Base-by-base conservation (phyloP, 2,329 filamentous ascomycete genomes). In the Botrytis paeoniae region DNA sequence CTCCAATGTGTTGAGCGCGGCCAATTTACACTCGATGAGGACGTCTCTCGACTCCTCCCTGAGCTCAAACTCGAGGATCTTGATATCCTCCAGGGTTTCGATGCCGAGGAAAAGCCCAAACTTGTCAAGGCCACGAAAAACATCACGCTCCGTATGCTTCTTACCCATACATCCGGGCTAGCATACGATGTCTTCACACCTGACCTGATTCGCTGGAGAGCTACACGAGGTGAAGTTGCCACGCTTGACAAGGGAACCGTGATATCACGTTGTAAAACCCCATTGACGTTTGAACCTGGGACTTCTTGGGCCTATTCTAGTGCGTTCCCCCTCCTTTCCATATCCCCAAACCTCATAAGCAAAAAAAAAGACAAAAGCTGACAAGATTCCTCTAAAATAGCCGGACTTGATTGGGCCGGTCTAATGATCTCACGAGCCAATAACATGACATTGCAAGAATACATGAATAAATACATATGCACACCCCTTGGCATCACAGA, bases 241-340 rank as follows among this genome's bases (percentile, higher is more conserved):
- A 65, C 35, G 25, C 54, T 64, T 20, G 60, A 25, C 20, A 37
- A 60, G 62, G 35, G 66, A 68, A 37, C 37, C 62, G 35, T 68
- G 70, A 0, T 64, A 20, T 20, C 18, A 1, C 60, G 61, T 10
- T 72, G 62, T 25, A 68, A 54, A 7, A 71, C 64, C 9, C 89
- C 90, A 0, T 80, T 93, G 20, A 79, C 91, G 1, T 89, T 89
- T 75, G 89, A 92, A 76, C 90, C 91, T 0, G 90, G 90, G 0
- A 84, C 86, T 39, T 82, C 82, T 4, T 92, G 88, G 86, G 84
- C 88, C 73, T 92, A 92, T 25, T 84, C 86, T 1, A 82, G 9
- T 92, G 88, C 86, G 84, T 89, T 73, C 91, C 91, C 35, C 85
- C 29, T 29, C n/a, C 3, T 57, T 29, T 18, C 1, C 3, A 8